Evolutionary conservation across 352 stramenopile species (phyloP).

Genomic region (Elongisporangium undulatum): DNA sequence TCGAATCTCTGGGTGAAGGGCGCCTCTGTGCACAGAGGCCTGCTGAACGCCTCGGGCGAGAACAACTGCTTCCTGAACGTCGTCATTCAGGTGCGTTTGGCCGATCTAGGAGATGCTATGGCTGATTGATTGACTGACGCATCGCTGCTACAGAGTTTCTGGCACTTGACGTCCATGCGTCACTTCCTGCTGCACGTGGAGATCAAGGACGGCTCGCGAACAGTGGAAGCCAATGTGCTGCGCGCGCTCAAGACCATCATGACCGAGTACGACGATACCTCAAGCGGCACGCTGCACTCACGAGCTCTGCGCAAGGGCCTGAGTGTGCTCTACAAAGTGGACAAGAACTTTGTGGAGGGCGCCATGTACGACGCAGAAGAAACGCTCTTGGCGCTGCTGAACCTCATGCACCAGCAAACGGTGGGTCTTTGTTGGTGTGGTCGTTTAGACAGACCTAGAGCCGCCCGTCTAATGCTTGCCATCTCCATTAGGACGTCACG

Average conservation of each 20-base stretch:
- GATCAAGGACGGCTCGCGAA: conserved; percentile 70
- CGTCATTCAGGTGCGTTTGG: conserved; percentile 57
- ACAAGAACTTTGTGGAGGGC: conserved; percentile 85
- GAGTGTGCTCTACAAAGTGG: conserved; percentile 77
- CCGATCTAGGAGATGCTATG: not conserved
- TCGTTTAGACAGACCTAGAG: not conserved
- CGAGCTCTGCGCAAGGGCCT: conserved; percentile 74
- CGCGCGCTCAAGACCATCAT: conserved; percentile 76
- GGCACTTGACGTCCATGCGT: conserved; percentile 85
- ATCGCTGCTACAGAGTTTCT: conserved; percentile 62
- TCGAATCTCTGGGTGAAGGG: conserved; percentile 79
- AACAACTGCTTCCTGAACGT: conserved; percentile 92
- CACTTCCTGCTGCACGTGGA: conserved; percentile 83
- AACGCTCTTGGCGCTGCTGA: conserved; percentile 75
- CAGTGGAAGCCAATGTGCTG: conserved; percentile 73
- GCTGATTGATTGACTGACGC: not conserved
- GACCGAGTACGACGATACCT: conserved; percentile 81
- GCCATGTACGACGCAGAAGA: conserved; percentile 88
- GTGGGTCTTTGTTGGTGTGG: conserved; percentile 6
- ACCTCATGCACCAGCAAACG: conserved; percentile 86
- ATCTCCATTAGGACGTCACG: conserved; percentile 31
- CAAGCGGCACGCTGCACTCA: conserved; percentile 71
- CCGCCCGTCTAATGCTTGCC: not conserved
- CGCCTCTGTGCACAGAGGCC: conserved; percentile 71
- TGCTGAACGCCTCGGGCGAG: conserved; percentile 76